A percentile compares a stretch with the other conserved stretches of the same genome.
Conservation (phyloP, 106 monocot genomes). For the Amphibolis antarctica region DNA sequence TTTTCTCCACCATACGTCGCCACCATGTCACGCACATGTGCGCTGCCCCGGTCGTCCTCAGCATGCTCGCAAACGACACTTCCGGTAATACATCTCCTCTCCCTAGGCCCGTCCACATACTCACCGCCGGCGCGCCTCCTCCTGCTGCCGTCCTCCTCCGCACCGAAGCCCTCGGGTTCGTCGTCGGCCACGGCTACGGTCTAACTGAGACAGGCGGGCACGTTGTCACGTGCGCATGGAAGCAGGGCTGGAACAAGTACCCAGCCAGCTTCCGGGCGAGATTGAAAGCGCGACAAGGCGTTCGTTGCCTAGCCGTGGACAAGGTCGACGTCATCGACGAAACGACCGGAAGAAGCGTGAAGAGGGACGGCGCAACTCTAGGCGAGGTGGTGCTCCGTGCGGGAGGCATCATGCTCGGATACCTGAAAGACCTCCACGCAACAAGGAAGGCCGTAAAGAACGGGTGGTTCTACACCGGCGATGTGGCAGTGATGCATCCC, state of each 20-base stretch:
- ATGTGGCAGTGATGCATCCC: constrained; percentile 8
- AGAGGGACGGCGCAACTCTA: constrained; percentile 20
- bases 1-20: constrained; percentile 26
- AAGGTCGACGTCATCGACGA: constrained; percentile 23
- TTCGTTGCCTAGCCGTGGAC: constrained; percentile 22
- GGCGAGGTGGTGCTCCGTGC: constrained; percentile 26
- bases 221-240: constrained; percentile 55
- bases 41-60: constrained; percentile 52
- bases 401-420: constrained; percentile 12
- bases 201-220: constrained; percentile 44
- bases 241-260: constrained; percentile 41
- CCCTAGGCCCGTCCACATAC: constrained; percentile 10
- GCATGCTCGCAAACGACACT: constrained; percentile 18
- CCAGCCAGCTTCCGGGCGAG: constrained; percentile 17
- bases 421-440: not conserved
- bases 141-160: constrained; percentile 9
- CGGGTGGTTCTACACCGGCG: constrained; percentile 3
- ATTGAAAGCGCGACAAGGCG: constrained; percentile 29
- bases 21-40: constrained; percentile 59
- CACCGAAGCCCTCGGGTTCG: constrained; percentile 21
- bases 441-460: not conserved
- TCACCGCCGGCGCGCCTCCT: constrained; percentile 20
- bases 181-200: constrained; percentile 11
- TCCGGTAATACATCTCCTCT: not conserved
- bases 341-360: constrained; percentile 10